Evolutionary conservation across 345 rosid species (phyloP), one percentile per base, ranked within the genome.

Genomic region (Citropsis articulata): DNA sequence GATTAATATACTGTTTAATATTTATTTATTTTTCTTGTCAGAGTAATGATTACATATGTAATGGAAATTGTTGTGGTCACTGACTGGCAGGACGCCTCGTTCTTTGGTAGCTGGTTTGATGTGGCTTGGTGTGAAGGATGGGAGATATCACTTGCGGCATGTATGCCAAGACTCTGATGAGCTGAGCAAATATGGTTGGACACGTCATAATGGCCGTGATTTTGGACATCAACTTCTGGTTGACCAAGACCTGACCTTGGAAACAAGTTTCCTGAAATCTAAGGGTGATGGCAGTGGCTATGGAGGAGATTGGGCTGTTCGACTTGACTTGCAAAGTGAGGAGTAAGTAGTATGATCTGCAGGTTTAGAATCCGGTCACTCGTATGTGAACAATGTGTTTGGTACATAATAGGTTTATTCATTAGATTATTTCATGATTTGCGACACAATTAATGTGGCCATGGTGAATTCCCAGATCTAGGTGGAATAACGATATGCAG

Each of bases 251-350:
- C 84, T 93, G 86, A 81, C 81, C 73, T 72, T 93, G 85, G 88
- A 70, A 75, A 91, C 98, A 31, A 89, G 94, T 83, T 93, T 95
- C 85, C 84, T 95, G 85, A 93, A 95, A 86, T 87, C 90, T 66
- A 92, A 87, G 80, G 84, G 79, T 10, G 86, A 78, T 31, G 92
- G 89, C 38, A 88, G 92, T 79, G 97, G 98, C 80, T 95, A 92
- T 87, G 99, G 99, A 82, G 98, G 98, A 73, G 97, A 96, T 66
- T 96, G 99, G 99, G 92, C 97, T 2, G 88, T 91, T 72, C 87
- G 89, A 75, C 84, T 94, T 71, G 85, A 85, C 72, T 87, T 84
- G 61, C 86, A 87, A 75, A 84, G 78, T 36, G 79, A 79, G 48
- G 85, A 85, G 98, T 95, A 73, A 79, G 75, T 79, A 56, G 4